phyloP scores from a whole-genome alignment of 352 stramenopile species.

The Pythium rishiriense region DNA sequence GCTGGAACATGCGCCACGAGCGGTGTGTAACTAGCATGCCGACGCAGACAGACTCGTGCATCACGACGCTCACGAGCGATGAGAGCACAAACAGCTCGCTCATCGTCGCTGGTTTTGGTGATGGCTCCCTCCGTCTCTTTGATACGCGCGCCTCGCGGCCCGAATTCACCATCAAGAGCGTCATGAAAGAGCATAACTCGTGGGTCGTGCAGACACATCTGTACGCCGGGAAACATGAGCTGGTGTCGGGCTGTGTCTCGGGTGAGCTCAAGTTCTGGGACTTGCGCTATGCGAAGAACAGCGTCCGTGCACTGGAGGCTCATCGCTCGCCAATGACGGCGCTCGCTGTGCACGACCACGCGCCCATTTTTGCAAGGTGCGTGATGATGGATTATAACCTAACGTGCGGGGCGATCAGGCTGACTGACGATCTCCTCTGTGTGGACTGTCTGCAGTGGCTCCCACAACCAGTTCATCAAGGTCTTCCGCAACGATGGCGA shows the following conservation, averaged over 20 bases:
- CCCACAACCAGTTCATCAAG: constrained; percentile 99
- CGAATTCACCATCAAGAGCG: constrained; percentile 65
- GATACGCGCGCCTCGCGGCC: constrained; percentile 84
- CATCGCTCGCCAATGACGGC: constrained; percentile 95
- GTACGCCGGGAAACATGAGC: constrained; percentile 77
- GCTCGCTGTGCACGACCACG: constrained; percentile 93
- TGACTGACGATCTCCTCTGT: not conserved
- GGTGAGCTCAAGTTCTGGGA: constrained; percentile 98
- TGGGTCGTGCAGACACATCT: constrained; percentile 95
- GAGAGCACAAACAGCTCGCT: constrained; percentile 63
- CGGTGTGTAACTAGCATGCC: constrained; percentile 80
- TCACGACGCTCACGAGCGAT: constrained; percentile 89
- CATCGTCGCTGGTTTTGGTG: constrained; percentile 91
- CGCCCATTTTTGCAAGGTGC: constrained; percentile 94
- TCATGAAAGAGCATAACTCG: constrained; percentile 90
- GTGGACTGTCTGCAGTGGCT: constrained; percentile 67
- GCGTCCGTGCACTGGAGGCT: constrained; percentile 86
- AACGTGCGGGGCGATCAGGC: not conserved
- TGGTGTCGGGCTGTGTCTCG: constrained; percentile 94
- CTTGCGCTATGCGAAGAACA: constrained; percentile 84
- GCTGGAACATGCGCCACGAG: constrained; percentile 96
- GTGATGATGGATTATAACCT: constrained; percentile 6
- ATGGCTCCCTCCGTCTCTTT: constrained; percentile 95
- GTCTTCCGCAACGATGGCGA: constrained; percentile 92
- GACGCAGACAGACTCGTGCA: constrained; percentile 89